Base-by-base conservation (phyloP, 192 early-diverging fungal species). In the Backusella circina region DNA sequence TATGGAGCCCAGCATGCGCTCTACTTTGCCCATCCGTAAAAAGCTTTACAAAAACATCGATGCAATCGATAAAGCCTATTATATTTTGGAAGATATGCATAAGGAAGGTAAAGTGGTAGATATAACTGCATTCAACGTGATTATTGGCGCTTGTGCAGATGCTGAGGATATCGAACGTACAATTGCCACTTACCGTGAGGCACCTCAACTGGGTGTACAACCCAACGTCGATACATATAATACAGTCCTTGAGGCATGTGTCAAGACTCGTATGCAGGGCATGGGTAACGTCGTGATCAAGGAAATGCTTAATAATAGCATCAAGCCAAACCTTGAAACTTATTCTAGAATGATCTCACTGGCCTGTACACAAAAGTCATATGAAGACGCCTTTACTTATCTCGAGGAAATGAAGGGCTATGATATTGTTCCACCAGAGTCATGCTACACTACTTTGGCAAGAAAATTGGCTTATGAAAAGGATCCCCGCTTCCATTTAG, bases 311-410 rank as follows among this genome's bases (percentile, higher is more conserved):
- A 79, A 83, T 18, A 81, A 72, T 0, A 80, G 70, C 7, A 79
- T 92, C n/a, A 64, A 70, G 26, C 89, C 91, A 21, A 84, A 86
- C 4, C 66, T 84, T 31, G 81, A 72, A 2, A 84, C 89, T 0
- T 91, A 89, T 72, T 85, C 84, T 71, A 79, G 81, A 30, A 83
- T 92, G 87, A 83, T 93, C n/a, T 47, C 72, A 35, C 33, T 89
- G 5, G 82, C 83, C 31, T 84, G 86, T 70, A 78, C 79, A 1
- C 84, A 90, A 75, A 81, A 76, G 72, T 84, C 89, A 77, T 93
- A 93, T 57, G 92, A 93, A 73, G 89, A 92, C 37, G 92, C 89
- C 32, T 93, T 93, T 74, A 83, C 86, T 72, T 93, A 91, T 54
- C 80, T 93, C 65, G 90, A 92, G 51, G 86, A 91, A 66, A 90